Evolutionary conservation across 257 asterid species (phyloP), one percentile per base, ranked within the genome.

Genomic region (Prunella vulgaris): DNA sequence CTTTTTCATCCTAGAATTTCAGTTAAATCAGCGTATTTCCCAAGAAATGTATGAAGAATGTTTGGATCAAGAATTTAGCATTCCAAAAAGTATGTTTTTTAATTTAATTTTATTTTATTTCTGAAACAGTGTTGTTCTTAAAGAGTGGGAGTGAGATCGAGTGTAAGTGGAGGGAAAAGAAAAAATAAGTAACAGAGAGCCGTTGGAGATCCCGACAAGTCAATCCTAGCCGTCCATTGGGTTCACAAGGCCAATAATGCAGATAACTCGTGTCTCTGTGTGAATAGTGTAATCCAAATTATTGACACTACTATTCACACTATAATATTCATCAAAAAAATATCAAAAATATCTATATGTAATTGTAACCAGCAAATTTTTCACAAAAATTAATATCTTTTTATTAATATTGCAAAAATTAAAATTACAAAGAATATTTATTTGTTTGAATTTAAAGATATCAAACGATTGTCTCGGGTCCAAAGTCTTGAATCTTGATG

Each of bases 131-230:
- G 65, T 24, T 60, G 33, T 14, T 40, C 24, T 15, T 60, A 24
- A 64, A 74, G 69, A 40, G 56, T 7, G 30, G 60, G 5, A 32
- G 28, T 1, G 28, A 25, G 24, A 46, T 7, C 51, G 27, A 9
- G 72, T 3, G 57, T 28, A 44, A 54, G 80, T 54, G 76, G 76
- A 76, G 80, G 80, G 76, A 76, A 76, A 22, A 56, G n/a, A 70
- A 40, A 42, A 30, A 46, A 38, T 17, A 18, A 68, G 57, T 32
- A 64, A 64, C 56, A 40, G 58, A 63, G 72, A 69, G 76, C 80
- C 80, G 76, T 69, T 51, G 72, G 66, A 30, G 73, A 32, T 32
- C 7, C 56, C 44, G 70, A 56, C 76, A 70, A 3, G 5, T 53
- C 10, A 52, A 75, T 68, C 67, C 0, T 10, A 2, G 51, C 66